These are phyloP conservation scores for Lavandula angustifolia DNA, from an alignment of 257 asterid genomes.

Conservation along the genomic window DNA sequence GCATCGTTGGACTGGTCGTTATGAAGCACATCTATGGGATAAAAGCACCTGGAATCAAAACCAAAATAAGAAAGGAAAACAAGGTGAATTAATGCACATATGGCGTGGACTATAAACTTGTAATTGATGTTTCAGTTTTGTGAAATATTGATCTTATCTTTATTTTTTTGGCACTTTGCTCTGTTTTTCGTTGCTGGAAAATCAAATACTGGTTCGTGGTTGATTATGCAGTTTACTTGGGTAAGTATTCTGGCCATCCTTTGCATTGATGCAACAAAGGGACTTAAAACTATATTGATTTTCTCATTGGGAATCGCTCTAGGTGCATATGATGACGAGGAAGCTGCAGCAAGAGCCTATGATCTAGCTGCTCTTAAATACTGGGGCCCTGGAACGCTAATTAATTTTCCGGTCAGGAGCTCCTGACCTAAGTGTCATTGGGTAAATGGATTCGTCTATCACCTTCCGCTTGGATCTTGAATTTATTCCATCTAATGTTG, in stretches of 20 bases:
- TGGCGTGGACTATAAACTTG: slow-evolving; percentile 4
- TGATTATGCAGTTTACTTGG: slow-evolving; percentile 79
- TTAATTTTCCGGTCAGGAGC: slow-evolving; percentile 85
- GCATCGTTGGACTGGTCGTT: slow-evolving; percentile 99
- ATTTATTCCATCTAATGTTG: slow-evolving; percentile 25
- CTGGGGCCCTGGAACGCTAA: slow-evolving; percentile 99
- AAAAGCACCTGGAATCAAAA: slow-evolving; percentile 98
- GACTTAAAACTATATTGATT: slow-evolving; percentile 22
- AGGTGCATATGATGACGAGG: slow-evolving; percentile 99
- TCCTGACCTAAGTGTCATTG: slow-evolving; percentile 17
- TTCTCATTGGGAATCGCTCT: slow-evolving; percentile 29
- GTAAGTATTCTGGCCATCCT: slow-evolving; percentile 53
- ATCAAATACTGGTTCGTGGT: slow-evolving; percentile 39
- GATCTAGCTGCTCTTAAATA: slow-evolving; percentile 98
- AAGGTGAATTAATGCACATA: slow-evolving; percentile 68
- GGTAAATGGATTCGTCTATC: slow-evolving; percentile 19
- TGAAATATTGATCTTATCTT: slow-evolving; percentile 32
- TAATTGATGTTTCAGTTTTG: slow-evolving; percentile 27
- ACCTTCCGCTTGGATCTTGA: too few relatives aligned
- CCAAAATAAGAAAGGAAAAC: slow-evolving; percentile 97
- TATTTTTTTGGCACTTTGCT: slow-evolving; percentile 38
- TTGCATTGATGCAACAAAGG: slow-evolving; percentile 22
- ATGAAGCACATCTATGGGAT: slow-evolving; percentile 99
- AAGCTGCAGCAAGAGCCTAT: slow-evolving; percentile 98
- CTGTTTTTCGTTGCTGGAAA: slow-evolving; percentile 37